These are phyloP conservation scores for Paramyrothecium roridum DNA, from an alignment of 2,329 filamentous ascomycete species.

Conservation along the genomic window DNA sequence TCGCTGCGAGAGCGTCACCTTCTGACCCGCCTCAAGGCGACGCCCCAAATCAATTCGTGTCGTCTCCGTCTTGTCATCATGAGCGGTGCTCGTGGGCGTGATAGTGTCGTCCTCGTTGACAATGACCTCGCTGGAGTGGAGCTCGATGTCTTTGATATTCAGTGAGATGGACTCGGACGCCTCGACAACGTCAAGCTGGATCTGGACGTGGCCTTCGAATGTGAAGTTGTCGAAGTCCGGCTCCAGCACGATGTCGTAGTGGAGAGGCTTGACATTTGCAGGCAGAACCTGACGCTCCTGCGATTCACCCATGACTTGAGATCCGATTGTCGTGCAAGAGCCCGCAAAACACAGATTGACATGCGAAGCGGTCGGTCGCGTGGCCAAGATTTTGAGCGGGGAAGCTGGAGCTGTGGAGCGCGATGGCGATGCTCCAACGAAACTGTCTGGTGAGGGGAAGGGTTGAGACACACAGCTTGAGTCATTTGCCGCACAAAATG, in stretches of 20 bases:
- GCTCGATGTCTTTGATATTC: conserved; percentile 83
- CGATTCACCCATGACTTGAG: neutral
- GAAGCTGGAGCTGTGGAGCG: no score
- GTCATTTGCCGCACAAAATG: no score
- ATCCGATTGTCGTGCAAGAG: neutral
- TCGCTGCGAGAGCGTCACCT: conserved; percentile 58
- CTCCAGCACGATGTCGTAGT: conserved; percentile 91
- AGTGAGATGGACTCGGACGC: conserved; percentile 83
- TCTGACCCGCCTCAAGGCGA: conserved; percentile 68
- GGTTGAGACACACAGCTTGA: no score
- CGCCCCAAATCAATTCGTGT: conserved; percentile 78
- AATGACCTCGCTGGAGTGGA: conserved; percentile 59
- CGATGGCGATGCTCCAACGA: no score
- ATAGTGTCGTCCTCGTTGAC: conserved; percentile 44
- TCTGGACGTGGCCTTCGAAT: conserved; percentile 79
- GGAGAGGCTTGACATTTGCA: conserved; percentile 83
- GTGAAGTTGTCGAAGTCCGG: conserved; percentile 85
- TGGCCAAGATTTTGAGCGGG: no score
- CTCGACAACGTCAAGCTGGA: conserved; percentile 83
- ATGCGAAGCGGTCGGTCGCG: no score
- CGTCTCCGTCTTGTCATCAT: conserved; percentile 77
- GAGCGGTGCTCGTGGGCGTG: conserved; percentile 49
- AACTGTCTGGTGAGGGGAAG: no score
- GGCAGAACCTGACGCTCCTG: conserved; percentile 75
- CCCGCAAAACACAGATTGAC: no score